phyloP scores from a whole-genome alignment of 106 monocot species.

The Dactylorhiza incarnata region DNA sequence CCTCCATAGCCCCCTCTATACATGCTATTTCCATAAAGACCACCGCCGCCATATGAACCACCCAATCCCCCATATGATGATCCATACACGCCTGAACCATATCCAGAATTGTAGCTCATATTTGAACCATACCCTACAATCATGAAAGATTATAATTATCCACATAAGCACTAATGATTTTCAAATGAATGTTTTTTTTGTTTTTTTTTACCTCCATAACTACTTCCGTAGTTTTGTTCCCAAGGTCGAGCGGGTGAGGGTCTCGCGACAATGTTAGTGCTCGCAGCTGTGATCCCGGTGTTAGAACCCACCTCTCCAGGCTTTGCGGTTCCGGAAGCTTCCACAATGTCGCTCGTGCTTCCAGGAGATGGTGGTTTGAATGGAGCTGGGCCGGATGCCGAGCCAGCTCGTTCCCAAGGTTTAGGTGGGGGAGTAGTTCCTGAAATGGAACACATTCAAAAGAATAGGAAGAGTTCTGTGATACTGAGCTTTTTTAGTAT shows the following conservation, averaged over 20 bases:
- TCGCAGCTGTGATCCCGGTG: slow-evolving; percentile 21
- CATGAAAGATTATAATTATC: neutral
- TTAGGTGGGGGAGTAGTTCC: slow-evolving; percentile 58
- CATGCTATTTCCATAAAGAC: slow-evolving; percentile 59
- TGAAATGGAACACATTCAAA: slow-evolving; percentile 10
- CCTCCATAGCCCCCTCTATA: slow-evolving; percentile 42
- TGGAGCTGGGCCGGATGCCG: slow-evolving; percentile 57
- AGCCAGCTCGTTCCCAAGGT: slow-evolving; percentile 73
- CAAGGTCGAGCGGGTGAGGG: slow-evolving; percentile 77
- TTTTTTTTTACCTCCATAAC: slow-evolving; percentile 48
- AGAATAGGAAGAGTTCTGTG: too few relatives aligned
- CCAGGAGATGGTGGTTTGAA: slow-evolving; percentile 88
- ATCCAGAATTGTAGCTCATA: slow-evolving; percentile 34
- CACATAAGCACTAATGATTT: neutral
- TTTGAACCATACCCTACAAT: slow-evolving; percentile 55
- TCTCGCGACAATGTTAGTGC: slow-evolving; percentile 34
- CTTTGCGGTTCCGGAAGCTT: slow-evolving; percentile 87
- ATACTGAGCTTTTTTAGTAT: too few relatives aligned
- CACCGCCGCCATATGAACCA: slow-evolving; percentile 49
- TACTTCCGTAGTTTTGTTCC: slow-evolving; percentile 70
- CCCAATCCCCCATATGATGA: slow-evolving; percentile 51
- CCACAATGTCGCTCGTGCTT: slow-evolving; percentile 77
- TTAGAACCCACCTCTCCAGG: slow-evolving; percentile 74
- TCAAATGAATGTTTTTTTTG: neutral
- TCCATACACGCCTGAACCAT: slow-evolving; percentile 45